Percentiles rank a stretch among this genome's conserved stretches.
Conservation (phyloP, 371 early-diverging fungal species). For the Mortierella polycephala region DNA sequence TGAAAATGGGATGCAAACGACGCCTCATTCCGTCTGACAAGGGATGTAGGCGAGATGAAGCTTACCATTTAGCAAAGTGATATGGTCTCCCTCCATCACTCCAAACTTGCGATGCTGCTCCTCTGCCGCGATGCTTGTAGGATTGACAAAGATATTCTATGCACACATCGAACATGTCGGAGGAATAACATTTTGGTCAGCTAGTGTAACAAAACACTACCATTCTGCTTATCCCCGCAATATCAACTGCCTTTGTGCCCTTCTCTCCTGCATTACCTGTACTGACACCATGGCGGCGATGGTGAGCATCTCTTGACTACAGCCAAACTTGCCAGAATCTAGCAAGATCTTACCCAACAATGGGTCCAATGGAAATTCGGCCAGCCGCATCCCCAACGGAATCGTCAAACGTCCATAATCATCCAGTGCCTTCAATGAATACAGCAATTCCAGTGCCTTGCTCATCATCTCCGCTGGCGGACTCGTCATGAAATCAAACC, state of each 20-base stretch:
- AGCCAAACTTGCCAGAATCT: conserved; percentile 72
- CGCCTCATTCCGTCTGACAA: no score
- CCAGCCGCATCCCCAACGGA: conserved; percentile 81
- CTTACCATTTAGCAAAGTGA: conserved; percentile 75
- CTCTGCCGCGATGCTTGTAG: conserved; percentile 62
- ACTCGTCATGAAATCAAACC: conserved; percentile 85
- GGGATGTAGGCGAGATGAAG: not conserved
- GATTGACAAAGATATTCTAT: conserved; percentile 72
- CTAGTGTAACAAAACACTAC: not conserved
- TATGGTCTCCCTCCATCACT: conserved; percentile 86
- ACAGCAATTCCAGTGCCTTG: conserved; percentile 55
- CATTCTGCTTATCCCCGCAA: no score
- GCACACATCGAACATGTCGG: not conserved
- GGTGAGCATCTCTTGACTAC: conserved; percentile 82
- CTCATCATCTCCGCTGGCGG: conserved; percentile 76
- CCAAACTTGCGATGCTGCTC: conserved; percentile 79
- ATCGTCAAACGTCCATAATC: conserved; percentile 79
- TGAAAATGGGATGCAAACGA: not conserved
- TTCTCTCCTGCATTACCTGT: conserved; percentile 57
- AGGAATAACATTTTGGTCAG: not conserved
- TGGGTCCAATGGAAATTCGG: conserved; percentile 87
- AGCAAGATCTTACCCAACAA: conserved; percentile 78
- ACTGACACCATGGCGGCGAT: conserved; percentile 88
- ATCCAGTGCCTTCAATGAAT: conserved; percentile 57
- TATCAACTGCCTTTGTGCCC: not conserved